phyloP scores from a whole-genome alignment of 1,139 yeast genomes.

The Blastobotrys elegans region DNA sequence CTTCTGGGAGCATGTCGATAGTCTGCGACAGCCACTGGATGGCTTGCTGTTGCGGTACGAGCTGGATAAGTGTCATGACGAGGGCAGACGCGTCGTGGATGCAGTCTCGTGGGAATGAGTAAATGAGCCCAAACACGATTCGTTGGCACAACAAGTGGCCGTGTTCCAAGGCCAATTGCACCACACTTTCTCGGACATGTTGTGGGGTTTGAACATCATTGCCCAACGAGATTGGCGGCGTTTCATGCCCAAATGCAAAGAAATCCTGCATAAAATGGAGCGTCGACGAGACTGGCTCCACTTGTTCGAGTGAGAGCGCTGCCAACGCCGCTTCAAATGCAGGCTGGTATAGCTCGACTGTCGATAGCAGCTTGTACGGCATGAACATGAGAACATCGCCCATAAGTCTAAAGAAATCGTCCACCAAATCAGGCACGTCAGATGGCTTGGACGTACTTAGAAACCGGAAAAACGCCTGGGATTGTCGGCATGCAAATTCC shows the following conservation, averaged over 20 bases:
- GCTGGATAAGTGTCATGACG: conserved; percentile 57
- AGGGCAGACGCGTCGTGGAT: conserved; percentile 74
- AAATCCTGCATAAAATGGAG: conserved; percentile 76
- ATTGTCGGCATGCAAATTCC: conserved; percentile 47
- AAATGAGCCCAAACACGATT: conserved; percentile 62
- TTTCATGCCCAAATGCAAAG: conserved; percentile 74
- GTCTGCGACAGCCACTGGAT: conserved; percentile 59
- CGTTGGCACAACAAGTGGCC: conserved; percentile 55
- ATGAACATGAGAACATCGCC: conserved; percentile 74
- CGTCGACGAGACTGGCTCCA: conserved; percentile 65
- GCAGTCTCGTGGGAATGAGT: conserved; percentile 65
- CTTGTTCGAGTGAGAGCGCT: conserved; percentile 56
- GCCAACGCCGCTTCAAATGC: conserved; percentile 57
- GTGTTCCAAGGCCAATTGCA: conserved; percentile 41
- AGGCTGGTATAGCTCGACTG: conserved; percentile 49
- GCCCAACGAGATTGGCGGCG: conserved; percentile 67
- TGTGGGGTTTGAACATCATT: conserved; percentile 49
- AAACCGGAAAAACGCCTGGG: conserved; percentile 40
- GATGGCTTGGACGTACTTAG: conserved; percentile 31
- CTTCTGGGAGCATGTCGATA: conserved; percentile 49
- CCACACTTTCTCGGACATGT: conserved; percentile 48
- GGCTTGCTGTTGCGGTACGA: conserved; percentile 43
- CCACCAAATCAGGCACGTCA: conserved; percentile 68
- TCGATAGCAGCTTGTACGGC: conserved; percentile 59
- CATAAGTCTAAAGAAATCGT: conserved; percentile 84